These are phyloP conservation scores for Thalia dealbata DNA, from an alignment of 176 grass and related monocot species.

Conservation along the genomic window DNA sequence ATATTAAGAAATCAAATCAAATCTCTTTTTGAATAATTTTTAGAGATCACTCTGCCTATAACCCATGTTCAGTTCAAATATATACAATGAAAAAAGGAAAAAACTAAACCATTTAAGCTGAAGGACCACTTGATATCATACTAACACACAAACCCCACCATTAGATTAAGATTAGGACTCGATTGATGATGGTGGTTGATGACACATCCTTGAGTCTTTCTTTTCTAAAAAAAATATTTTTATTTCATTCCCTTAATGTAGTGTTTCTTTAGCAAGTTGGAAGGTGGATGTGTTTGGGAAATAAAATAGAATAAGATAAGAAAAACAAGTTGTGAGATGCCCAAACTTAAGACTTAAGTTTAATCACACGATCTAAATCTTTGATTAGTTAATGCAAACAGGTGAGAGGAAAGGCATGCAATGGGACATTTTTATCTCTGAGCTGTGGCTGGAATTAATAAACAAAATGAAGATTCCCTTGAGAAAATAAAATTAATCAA, in stretches of 20 bases:
- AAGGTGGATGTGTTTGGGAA: too few relatives aligned
- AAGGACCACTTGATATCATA: not conserved
- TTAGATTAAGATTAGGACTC: not conserved
- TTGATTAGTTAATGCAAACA: too few relatives aligned
- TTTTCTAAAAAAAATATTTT: not conserved
- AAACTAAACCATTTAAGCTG: not conserved
- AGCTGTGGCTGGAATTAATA: not conserved
- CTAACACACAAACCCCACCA: not conserved
- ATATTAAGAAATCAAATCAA: too few relatives aligned
- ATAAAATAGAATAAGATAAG: too few relatives aligned
- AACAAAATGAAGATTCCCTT: slow-evolving; percentile 7
- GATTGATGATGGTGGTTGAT: not conserved
- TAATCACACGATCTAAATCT: too few relatives aligned
- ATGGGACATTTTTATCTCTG: not conserved
- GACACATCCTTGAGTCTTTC: not conserved
- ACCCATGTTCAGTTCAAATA: not conserved
- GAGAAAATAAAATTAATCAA: not conserved
- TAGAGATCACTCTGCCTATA: not conserved
- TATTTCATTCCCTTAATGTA: not conserved
- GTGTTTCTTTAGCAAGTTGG: not conserved
- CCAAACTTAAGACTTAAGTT: too few relatives aligned
- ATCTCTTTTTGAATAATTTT: not conserved
- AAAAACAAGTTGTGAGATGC: too few relatives aligned
- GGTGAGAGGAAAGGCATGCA: too few relatives aligned
- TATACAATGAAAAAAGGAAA: not conserved